Evolutionary conservation across 106 monocot genomes (phyloP).

Genomic region (Agapanthus africanus): DNA sequence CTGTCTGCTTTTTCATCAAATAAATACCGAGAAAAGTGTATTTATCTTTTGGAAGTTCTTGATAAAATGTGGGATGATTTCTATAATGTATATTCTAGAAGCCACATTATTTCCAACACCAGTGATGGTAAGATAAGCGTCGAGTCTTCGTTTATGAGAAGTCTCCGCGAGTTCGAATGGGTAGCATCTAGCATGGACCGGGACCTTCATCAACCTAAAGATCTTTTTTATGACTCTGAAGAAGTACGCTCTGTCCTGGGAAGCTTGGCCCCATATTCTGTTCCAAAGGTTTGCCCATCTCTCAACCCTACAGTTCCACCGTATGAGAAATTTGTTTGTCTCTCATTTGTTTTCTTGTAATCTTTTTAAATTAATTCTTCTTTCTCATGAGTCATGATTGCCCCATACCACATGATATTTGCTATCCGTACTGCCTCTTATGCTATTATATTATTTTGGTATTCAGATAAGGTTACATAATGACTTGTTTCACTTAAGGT

Average conservation of each 20-base stretch:
- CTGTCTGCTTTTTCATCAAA: slow-evolving; percentile 59
- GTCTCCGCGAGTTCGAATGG: slow-evolving; percentile 52
- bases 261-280: slow-evolving; percentile 63
- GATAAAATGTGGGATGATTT: slow-evolving; percentile 90
- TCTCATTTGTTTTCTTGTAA: neutral
- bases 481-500: no score
- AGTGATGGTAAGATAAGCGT: slow-evolving; percentile 16
- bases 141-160: slow-evolving; percentile 64
- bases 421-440: neutral
- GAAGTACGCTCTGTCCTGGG: slow-evolving; percentile 70
- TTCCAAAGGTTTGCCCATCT: slow-evolving; percentile 62
- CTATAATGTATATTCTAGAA: slow-evolving; percentile 37
- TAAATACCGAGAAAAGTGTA: slow-evolving; percentile 49
- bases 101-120: slow-evolving; percentile 7
- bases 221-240: slow-evolving; percentile 73
- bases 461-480: no score
- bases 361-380: neutral
- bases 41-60: slow-evolving; percentile 86
- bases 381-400: neutral
- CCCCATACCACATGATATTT: neutral
- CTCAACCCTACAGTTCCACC: neutral
- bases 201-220: slow-evolving; percentile 63
- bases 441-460: neutral
- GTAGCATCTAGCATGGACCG: slow-evolving; percentile 56
- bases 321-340: neutral